Conservation (phyloP, 2,329 filamentous ascomycete species). For the Fusarium chuoi region DNA sequence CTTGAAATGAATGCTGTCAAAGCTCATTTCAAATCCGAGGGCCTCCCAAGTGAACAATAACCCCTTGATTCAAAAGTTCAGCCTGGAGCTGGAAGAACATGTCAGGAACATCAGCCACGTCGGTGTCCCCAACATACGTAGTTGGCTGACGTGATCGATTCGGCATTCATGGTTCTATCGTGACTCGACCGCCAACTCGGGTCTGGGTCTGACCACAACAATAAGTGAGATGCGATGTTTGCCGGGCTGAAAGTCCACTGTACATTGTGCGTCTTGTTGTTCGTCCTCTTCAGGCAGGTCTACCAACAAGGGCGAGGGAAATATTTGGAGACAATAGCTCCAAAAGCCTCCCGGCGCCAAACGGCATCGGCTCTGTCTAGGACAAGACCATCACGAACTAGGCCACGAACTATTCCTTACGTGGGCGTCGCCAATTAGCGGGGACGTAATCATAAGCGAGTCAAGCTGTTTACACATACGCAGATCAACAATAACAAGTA, state of each 20-base stretch:
- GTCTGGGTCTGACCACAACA: slow-evolving; percentile 8
- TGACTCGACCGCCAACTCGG: slow-evolving; percentile 8
- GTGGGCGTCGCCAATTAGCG: neutral
- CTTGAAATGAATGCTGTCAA: neutral
- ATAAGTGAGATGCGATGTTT: neutral
- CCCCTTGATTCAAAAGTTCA: neutral
- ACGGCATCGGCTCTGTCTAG: slow-evolving; percentile 9
- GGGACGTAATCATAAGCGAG: neutral
- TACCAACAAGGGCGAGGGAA: neutral
- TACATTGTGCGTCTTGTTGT: neutral
- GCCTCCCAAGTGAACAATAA: neutral
- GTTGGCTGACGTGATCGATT: slow-evolving; percentile 31
- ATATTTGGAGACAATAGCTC: slow-evolving; percentile 10
- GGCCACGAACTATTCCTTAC: neutral
- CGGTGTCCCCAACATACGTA: neutral
- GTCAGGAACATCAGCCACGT: slow-evolving; percentile 2
- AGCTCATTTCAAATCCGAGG: neutral
- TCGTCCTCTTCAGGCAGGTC: neutral
- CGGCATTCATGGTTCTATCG: slow-evolving; percentile 23
- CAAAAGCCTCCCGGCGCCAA: slow-evolving; percentile 25
- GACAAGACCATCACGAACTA: neutral
- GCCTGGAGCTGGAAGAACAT: neutral
- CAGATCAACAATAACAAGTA: neutral
- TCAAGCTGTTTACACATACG: slow-evolving; percentile 1
- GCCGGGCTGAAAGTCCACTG: neutral